Base-by-base conservation (phyloP, 805 yeast species). In the Lipomyces chichibuensis region DNA sequence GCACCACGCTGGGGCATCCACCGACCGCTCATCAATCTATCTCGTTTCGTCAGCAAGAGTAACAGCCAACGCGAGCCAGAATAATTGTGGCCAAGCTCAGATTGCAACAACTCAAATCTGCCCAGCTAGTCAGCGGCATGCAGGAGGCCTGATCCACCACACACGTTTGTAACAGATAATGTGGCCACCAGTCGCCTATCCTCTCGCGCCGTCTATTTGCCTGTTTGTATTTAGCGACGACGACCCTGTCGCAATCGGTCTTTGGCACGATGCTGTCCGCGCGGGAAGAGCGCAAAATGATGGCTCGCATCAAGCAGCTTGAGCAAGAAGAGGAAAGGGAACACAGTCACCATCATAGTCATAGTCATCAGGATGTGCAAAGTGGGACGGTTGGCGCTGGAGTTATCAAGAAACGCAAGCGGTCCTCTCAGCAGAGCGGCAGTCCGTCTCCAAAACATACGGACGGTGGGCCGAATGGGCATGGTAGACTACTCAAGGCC, bases 241-340 rank as follows among this genome's bases (percentile, higher is more conserved):
- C 49, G 49, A 17, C 23, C 23, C 49, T 43, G 59, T 17, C 43
- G 7, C 17, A 8, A 13, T n/a, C 56, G 14, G 59, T 14, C 27
- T 27, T 6, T 56, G 33, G n/a, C 55, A 52, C 17, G 23, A 66
- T 62, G 58, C 61, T 57, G 69, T 60, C 70, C 27, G 56, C 70
- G 32, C 65, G 70, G 32, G 70, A 67, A 52, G 70, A 67, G 56
- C 69, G 70, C 54, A 67, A 65, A 55, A 66, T 67, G 66, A 53
- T 55, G 43, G 70, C 68, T 20, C 69, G 70, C 27, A 66, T 67
- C 33, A 65, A 65, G 49, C 61, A 69, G 11, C 57, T 66, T n/a
- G 70, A 67, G 62, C 70, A 67, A 32, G 65, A 61, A 43, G 49
- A 43, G 29, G 60, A 55, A 23, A 64, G 54, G n/a, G 60, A 54